phyloP scores from a whole-genome alignment of 2,329 filamentous ascomycete species.

The Golovinomyces cichoracearum region DNA sequence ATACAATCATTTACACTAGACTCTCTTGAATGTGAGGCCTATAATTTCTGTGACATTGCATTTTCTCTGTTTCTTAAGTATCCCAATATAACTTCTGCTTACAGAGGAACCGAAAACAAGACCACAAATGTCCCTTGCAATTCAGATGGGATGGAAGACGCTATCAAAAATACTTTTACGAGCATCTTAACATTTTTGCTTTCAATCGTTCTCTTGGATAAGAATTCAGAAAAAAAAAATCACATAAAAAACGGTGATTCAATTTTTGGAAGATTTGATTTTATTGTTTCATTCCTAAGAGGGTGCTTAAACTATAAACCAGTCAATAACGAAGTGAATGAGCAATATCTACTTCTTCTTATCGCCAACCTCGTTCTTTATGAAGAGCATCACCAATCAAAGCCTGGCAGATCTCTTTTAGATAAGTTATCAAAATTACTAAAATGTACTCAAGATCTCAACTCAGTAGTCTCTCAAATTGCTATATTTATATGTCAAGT shows the following conservation, averaged over 20 bases:
- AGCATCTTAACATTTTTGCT: constrained; percentile 20
- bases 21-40: constrained; percentile 14
- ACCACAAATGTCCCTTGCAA: too few relatives aligned
- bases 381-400: background rate
- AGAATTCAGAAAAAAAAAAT: background rate
- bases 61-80: constrained; percentile 13
- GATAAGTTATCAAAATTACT: constrained; percentile 2
- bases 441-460: background rate
- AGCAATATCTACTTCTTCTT: constrained; percentile 5
- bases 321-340: background rate
- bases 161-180: constrained; percentile 17
- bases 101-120: background rate
- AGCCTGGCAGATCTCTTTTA: background rate
- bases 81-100: background rate
- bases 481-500: constrained; percentile 20
- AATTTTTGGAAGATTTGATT: background rate
- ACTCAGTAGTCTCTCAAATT: constrained; percentile 2
- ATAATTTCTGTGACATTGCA: constrained; percentile 16
- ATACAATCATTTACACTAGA: constrained; percentile 16
- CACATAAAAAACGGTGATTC: background rate
- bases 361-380: constrained; percentile 6
- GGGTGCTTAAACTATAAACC: constrained; percentile 4
- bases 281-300: constrained; percentile 5
- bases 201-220: constrained; percentile 15
- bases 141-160: constrained; percentile 3